Percentiles rank a stretch among this genome's conserved stretches.
These are phyloP conservation scores for Hyparrhenia diplandra DNA, from an alignment of 176 grass and related monocot genomes.

Conservation along the genomic window DNA sequence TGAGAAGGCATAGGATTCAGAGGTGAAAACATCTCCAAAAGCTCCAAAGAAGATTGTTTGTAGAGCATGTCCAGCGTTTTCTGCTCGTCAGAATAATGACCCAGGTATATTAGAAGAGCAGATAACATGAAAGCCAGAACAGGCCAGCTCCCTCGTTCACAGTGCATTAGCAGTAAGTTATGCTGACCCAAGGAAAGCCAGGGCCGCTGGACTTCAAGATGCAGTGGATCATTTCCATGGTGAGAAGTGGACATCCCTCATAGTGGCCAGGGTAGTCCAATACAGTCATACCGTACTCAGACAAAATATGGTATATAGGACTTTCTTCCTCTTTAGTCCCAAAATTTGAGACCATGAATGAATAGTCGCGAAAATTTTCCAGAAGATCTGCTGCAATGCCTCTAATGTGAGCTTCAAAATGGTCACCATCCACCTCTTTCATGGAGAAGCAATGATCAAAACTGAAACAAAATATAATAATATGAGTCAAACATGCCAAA, in stretches of 20 bases:
- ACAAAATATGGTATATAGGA: constrained; percentile 56
- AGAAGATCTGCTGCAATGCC: constrained; percentile 47
- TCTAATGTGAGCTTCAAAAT: constrained; percentile 58
- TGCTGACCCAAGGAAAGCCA: constrained; percentile 75
- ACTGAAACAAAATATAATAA: constrained; percentile 45
- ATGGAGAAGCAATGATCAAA: constrained; percentile 78
- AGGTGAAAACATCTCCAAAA: constrained; percentile 71
- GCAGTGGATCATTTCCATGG: constrained; percentile 76
- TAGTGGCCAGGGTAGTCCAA: constrained; percentile 81
- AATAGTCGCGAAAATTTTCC: constrained; percentile 61
- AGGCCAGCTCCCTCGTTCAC: constrained; percentile 77
- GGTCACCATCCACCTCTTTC: constrained; percentile 47
- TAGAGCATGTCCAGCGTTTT: constrained; percentile 94
- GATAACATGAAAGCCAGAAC: constrained; percentile 87
- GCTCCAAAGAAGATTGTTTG: constrained; percentile 66
- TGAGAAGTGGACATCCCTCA: constrained; percentile 81
- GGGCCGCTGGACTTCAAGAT: constrained; percentile 77
- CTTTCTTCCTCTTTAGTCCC: constrained; percentile 58
- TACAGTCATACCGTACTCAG: constrained; percentile 68
- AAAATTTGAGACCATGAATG: constrained; percentile 85
- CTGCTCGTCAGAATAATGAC: constrained; percentile 72
- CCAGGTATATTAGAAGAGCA: constrained; percentile 76
- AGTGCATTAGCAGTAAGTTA: constrained; percentile 77
- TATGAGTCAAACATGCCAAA: constrained; percentile 17
- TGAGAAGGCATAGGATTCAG: constrained; percentile 85